A percentile compares a stretch with the other conserved stretches of the same genome.
phyloP scores from a whole-genome alignment of 208 protist species.

The Leishmania martiniquensis region DNA sequence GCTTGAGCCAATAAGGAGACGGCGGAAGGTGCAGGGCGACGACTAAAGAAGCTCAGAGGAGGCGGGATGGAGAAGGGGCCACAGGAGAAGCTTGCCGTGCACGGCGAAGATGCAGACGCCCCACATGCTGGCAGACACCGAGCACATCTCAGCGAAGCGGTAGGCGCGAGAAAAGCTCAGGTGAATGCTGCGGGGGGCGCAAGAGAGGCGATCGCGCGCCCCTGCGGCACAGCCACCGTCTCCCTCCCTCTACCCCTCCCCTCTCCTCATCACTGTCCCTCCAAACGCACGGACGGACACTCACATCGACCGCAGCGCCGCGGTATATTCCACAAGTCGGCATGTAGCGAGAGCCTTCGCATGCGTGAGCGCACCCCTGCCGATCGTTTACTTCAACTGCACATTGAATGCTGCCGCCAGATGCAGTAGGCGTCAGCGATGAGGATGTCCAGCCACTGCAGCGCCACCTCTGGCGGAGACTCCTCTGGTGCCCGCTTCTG shows the following conservation, averaged over 20 bases:
- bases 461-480: constrained; percentile 21
- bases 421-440: constrained; percentile 68
- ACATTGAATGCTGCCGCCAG: constrained; percentile 27
- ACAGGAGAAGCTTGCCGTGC: neutral
- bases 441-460: constrained; percentile 60
- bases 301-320: neutral
- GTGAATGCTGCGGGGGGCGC: too few relatives aligned
- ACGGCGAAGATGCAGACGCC: neutral
- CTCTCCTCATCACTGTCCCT: neutral
- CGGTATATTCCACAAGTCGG: neutral
- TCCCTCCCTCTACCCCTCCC: too few relatives aligned
- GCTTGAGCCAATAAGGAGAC: neutral
- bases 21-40: neutral
- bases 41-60: neutral
- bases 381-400: neutral
- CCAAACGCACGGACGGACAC: too few relatives aligned
- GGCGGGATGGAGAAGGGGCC: neutral
- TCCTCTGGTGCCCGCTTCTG: neutral
- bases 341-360: neutral
- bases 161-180: neutral
- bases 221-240: neutral
- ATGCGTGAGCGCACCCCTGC: neutral
- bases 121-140: neutral
- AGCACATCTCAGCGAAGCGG: neutral
- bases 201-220: too few relatives aligned